Percentiles rank a stretch among this genome's conserved stretches.
phyloP scores from a whole-genome alignment of 768 basidiomycete species.

The Arthromyces matolae region DNA sequence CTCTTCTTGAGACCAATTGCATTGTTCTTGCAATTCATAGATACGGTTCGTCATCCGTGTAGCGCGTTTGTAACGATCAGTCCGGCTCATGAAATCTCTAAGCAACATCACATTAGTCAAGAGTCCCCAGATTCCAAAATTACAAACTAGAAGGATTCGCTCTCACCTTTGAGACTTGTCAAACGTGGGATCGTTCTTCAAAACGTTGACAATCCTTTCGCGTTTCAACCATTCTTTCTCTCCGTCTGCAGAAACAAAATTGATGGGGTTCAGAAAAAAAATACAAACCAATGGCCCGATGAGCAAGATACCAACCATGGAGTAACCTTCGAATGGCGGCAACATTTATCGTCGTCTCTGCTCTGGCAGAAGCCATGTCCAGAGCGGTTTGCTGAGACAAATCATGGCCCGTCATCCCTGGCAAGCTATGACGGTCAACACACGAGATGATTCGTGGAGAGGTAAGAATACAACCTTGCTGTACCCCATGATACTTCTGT shows the following conservation, averaged over 20 bases:
- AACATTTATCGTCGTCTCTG: conserved; percentile 39
- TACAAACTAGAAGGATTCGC: not conserved
- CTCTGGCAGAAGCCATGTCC: conserved; percentile 52
- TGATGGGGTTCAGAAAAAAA: not conserved
- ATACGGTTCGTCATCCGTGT: conserved; percentile 53
- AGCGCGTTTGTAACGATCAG: conserved; percentile 53
- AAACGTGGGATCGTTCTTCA: conserved; percentile 47
- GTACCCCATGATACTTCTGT: too few relatives aligned
- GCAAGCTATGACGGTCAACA: not conserved
- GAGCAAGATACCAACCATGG: conserved; percentile 37
- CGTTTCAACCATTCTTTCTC: conserved; percentile 47
- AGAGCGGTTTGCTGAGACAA: conserved; percentile 42
- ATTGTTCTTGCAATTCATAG: conserved; percentile 51
- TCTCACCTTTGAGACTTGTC: conserved; percentile 4
- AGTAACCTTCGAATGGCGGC: conserved; percentile 44
- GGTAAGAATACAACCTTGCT: too few relatives aligned
- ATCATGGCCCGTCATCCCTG: conserved; percentile 22
- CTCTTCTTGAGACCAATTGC: conserved; percentile 52
- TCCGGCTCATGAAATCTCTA: conserved; percentile 57
- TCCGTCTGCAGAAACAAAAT: conserved; percentile 36
- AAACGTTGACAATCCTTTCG: conserved; percentile 37
- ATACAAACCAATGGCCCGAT: not conserved
- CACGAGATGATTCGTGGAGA: too few relatives aligned
- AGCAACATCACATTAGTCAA: not conserved
- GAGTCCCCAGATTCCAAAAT: not conserved